Conservation (phyloP, 805 yeast genomes). For the Candida takata region DNA sequence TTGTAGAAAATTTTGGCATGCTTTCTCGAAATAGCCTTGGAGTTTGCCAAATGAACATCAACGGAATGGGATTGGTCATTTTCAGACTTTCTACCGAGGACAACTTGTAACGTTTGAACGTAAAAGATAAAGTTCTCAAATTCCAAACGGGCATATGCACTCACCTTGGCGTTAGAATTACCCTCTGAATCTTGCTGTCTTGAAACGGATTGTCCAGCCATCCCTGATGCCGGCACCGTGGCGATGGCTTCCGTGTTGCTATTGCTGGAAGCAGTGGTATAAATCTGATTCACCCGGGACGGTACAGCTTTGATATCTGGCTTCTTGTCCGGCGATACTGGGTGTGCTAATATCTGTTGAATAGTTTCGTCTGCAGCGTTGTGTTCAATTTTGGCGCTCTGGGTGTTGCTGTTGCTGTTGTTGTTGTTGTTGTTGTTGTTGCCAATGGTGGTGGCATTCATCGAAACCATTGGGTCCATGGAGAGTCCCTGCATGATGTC, state of each 20-base stretch:
- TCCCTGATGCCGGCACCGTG: conserved; percentile 11
- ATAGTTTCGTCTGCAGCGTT: conserved; percentile 14
- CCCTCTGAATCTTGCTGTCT: conserved; percentile 4
- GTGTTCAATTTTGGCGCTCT: background rate
- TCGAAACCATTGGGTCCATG: background rate
- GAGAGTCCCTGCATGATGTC: background rate
- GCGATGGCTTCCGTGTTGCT: conserved; percentile 12
- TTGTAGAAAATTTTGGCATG: conserved; percentile 96
- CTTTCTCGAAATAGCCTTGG: conserved; percentile 86
- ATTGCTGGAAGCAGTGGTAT: background rate
- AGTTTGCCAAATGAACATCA: conserved; percentile 88
- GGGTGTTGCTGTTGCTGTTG: no score
- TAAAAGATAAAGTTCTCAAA: conserved; percentile 91
- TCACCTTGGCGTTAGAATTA: conserved; percentile 28
- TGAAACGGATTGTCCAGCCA: conserved; percentile 3
- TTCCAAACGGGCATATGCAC: conserved; percentile 67
- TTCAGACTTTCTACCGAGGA: conserved; percentile 84
- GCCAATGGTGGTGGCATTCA: no score
- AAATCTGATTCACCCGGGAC: no score
- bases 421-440: background rate
- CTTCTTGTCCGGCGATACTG: conserved; percentile 5
- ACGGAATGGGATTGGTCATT: conserved; percentile 62
- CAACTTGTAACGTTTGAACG: conserved; percentile 91
- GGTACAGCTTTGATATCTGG: conserved; percentile 1
- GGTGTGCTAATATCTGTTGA: conserved; percentile 5